These are phyloP conservation scores for Cytauxzoon felis DNA, from an alignment of 169 alveolate genomes.

Conservation along the genomic window DNA sequence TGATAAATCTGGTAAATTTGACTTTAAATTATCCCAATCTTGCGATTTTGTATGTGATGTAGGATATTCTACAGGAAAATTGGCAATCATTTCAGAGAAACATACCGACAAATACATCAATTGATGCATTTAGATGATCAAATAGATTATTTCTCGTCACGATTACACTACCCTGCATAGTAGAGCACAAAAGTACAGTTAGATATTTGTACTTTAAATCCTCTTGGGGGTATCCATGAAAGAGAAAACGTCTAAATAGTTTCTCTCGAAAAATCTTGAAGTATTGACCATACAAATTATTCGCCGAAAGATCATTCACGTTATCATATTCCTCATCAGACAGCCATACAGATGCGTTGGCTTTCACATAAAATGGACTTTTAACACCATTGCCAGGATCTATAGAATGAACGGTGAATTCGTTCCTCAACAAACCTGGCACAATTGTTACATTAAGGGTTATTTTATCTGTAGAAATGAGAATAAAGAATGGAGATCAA, in stretches of 20 bases:
- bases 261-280: neutral
- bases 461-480: conserved; percentile 15
- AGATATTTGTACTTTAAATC: neutral
- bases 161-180: conserved; percentile 9
- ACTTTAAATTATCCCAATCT: conserved; percentile 15
- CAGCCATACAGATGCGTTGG: conserved; percentile 36
- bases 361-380: conserved; percentile 20
- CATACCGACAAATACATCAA: neutral
- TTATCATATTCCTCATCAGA: conserved; percentile 22
- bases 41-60: neutral
- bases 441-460: conserved; percentile 28
- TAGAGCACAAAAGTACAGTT: conserved; percentile 4
- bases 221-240: neutral
- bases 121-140: neutral
- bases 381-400: neutral
- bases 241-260: conserved; percentile 11
- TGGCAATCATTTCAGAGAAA: neutral
- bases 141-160: neutral
- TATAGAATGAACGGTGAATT: neutral
- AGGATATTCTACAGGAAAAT: neutral
- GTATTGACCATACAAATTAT: neutral
- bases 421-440: conserved; percentile 8
- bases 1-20: neutral
- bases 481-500: neutral
- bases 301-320: neutral